Evolutionary conservation across 495 filamentous ascomycete species (phyloP), one percentile per base, ranked within the genome.

Genomic region (Oleoguttula mirabilis): DNA sequence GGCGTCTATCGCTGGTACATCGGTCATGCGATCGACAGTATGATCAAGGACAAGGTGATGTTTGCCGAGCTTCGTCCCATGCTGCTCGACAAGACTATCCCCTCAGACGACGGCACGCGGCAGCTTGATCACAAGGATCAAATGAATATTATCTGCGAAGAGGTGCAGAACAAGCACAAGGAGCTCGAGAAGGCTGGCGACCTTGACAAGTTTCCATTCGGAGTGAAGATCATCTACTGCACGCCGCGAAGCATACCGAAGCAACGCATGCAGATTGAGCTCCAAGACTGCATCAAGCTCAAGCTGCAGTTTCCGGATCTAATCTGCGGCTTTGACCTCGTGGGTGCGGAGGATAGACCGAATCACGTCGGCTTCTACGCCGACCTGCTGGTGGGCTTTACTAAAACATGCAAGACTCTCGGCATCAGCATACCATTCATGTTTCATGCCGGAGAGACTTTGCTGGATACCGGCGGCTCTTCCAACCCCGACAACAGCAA

Each of bases 301-400:
- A 67, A 66, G 17, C 54, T 71, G 1, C 58, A 66, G 2, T 74
- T 61, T 47, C 53, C 52, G n/a, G 50, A 62, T 41, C 41, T 64
- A 3, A 60, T 64, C 21, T 64, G 60, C 45, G 60, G 60, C 10
- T 64, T 64, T 45, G 60, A 64, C 47, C 59, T 64, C 7, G 60
- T 64, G 2, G 60, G 60, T n/a, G 60, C 60, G 3, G 60, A 64
- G 49, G 60, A 64, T 43, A 41, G 60, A 10, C 48, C 55, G 1
- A 64, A 64, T 42, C 31, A 51, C 42, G 59, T 64, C 25, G 52
- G 57, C 10, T 62, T 48, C 44, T 64, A 64, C 43, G 38, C 46
- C 14, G 47, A 64, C 15, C 51, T 60, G 24, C 48, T 64, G 3
- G 25, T 55, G 3, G 57, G 53, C 4, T 58, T 64, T 23, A 11